These are phyloP conservation scores for Rhododendron ovatum DNA, from an alignment of 148 eudicot genomes.

Conservation along the genomic window DNA sequence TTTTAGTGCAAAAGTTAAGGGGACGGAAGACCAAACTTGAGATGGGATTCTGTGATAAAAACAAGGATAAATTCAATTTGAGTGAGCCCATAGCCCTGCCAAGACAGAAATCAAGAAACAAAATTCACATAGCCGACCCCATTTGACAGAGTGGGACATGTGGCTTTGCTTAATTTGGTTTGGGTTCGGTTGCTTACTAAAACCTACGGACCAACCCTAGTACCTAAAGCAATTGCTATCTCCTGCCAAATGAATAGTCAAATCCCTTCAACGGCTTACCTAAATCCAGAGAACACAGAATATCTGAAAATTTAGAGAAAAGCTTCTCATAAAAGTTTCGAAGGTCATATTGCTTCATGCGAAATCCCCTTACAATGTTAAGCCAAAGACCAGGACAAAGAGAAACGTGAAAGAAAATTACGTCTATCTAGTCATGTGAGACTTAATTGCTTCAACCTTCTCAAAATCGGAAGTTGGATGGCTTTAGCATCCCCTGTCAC, in stretches of 20 bases:
- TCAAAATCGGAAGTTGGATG: not conserved
- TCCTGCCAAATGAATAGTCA: not conserved
- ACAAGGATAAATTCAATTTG: not conserved
- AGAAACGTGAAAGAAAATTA: not conserved
- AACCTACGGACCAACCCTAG: not conserved
- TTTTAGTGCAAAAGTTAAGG: not conserved
- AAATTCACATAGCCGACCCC: not conserved
- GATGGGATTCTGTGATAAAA: too few species aligned
- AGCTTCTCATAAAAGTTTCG: not conserved
- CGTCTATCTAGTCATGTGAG: not conserved
- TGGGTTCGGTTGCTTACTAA: not conserved
- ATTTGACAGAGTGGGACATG: not conserved
- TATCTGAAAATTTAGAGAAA: not conserved
- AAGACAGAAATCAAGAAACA: not conserved
- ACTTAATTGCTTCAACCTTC: conserved; percentile 1
- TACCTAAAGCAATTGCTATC: not conserved
- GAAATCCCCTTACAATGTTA: not conserved
- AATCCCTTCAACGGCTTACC: not conserved
- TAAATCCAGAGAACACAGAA: not conserved
- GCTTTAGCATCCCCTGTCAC: not conserved
- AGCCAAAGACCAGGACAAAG: not conserved
- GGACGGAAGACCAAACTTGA: not conserved
- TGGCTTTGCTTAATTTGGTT: not conserved
- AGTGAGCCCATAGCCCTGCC: not conserved
- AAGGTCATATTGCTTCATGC: not conserved